These are phyloP conservation scores for Magnaporthales sp. DNA, from an alignment of 2,329 filamentous ascomycete genomes.

Conservation along the genomic window DNA sequence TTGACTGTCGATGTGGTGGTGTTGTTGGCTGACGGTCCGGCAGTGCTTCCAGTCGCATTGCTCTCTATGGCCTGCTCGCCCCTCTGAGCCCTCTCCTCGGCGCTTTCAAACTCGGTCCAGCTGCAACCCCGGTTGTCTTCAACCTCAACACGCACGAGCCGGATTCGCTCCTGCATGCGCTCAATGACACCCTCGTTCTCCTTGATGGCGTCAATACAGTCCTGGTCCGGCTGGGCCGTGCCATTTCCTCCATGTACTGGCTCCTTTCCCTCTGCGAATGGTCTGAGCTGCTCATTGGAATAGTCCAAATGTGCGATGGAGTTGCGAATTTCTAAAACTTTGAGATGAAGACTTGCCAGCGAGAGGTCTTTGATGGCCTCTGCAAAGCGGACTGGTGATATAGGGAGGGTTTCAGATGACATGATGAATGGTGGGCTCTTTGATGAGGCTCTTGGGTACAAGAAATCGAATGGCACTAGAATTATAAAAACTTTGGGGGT, in stretches of 20 bases:
- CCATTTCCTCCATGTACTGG: conserved; percentile 18
- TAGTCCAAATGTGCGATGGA: conserved; percentile 64
- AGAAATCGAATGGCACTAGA: background rate
- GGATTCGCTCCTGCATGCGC: conserved; percentile 58
- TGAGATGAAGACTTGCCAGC: conserved; percentile 58
- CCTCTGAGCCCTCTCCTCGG: conserved; percentile 24
- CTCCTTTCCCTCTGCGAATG: conserved; percentile 49
- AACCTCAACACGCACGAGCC: conserved; percentile 56
- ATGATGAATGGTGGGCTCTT: conserved; percentile 28
- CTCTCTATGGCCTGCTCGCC: background rate
- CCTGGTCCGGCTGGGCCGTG: conserved; percentile 45
- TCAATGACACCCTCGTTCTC: conserved; percentile 64
- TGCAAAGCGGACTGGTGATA: conserved; percentile 54
- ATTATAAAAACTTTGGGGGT: background rate
- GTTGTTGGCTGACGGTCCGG: background rate
- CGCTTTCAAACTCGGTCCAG: conserved; percentile 48
- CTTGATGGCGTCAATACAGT: conserved; percentile 64
- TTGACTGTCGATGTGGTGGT: background rate
- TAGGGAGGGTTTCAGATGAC: conserved; percentile 55
- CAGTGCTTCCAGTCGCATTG: conserved; percentile 2
- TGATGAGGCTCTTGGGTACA: background rate
- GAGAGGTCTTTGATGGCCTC: conserved; percentile 60
- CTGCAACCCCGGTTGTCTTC: conserved; percentile 40
- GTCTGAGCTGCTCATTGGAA: conserved; percentile 64
- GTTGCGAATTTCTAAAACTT: conserved; percentile 69